A percentile compares a stretch with the other conserved stretches of the same genome.
These are phyloP conservation scores for Ceratocystiopsis minuta DNA, from an alignment of 2,329 filamentous ascomycete species.

Conservation along the genomic window DNA sequence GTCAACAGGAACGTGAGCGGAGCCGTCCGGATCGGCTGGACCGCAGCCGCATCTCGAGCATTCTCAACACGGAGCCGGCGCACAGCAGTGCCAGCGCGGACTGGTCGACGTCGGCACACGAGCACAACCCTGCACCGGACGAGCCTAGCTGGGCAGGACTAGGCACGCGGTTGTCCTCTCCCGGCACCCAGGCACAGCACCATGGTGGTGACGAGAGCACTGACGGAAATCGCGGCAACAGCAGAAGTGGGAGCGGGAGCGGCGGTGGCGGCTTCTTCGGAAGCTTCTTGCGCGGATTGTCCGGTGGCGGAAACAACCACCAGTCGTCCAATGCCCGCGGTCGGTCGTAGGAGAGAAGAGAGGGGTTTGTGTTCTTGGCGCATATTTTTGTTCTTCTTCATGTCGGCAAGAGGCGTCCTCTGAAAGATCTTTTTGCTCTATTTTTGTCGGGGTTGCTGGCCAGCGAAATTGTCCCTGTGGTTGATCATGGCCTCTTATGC, in stretches of 20 bases:
- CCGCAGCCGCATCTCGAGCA: too few species aligned
- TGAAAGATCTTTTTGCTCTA: neutral
- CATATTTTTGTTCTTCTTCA: neutral
- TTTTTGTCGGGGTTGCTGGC: too few species aligned
- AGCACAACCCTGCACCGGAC: too few species aligned
- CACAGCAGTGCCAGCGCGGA: neutral
- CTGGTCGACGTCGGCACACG: too few species aligned
- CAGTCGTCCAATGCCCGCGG: constrained; percentile 1
- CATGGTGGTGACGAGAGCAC: too few species aligned
- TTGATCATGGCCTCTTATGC: too few species aligned
- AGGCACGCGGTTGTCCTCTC: too few species aligned
- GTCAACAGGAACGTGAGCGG: neutral
- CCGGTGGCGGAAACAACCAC: neutral
- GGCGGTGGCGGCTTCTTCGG: neutral
- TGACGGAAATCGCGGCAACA: neutral
- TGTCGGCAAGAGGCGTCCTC: too few species aligned
- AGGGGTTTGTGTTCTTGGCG: neutral
- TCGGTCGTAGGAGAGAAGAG: neutral
- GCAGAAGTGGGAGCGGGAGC: neutral
- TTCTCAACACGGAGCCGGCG: neutral
- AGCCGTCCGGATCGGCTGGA: neutral
- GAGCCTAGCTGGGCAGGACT: too few species aligned
- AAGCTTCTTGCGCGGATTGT: neutral
- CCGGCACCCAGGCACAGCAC: too few species aligned
- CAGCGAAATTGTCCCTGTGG: too few species aligned